Evolutionary conservation across 805 yeast species (phyloP).

Genomic region (Teunomyces panamensis): DNA sequence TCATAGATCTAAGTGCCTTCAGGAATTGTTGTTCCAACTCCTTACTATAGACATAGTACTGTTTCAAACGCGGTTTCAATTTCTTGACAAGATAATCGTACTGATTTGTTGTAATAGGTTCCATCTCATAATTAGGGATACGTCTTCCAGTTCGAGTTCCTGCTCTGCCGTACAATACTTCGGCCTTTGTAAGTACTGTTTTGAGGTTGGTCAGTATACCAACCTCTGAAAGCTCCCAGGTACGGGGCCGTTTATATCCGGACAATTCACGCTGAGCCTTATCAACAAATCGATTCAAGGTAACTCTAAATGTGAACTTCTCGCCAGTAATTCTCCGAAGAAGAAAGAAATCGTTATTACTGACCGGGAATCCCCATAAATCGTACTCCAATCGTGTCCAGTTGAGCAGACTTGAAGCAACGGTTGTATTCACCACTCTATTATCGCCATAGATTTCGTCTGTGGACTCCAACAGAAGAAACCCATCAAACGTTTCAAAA

Average conservation of each 20-base stretch:
- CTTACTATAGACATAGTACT: conserved; percentile 5
- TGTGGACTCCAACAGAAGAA: conserved; percentile 10
- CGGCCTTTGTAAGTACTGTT: conserved; percentile 18
- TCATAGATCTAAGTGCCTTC: conserved; percentile 10
- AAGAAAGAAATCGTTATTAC: not conserved
- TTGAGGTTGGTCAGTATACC: conserved; percentile 11
- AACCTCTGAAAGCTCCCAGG: conserved; percentile 5
- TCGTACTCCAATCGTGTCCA: conserved; percentile 35
- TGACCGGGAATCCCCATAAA: conserved; percentile 26
- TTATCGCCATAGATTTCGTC: conserved; percentile 10
- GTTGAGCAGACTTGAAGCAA: conserved; percentile 9
- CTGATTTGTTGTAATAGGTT: conserved; percentile 14
- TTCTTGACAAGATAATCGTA: conserved; percentile 7
- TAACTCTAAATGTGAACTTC: conserved; percentile 10
- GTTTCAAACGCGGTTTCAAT: conserved; percentile 8
- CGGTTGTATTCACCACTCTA: conserved; percentile 11
- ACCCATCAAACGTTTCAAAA: conserved; percentile 10
- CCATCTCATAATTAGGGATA: no score
- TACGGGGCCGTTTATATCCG: conserved; percentile 19
- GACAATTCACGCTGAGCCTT: conserved; percentile 13
- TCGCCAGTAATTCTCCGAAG: not conserved
- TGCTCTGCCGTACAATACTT: conserved; percentile 6
- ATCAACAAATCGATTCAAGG: conserved; percentile 13
- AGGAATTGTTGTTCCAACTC: conserved; percentile 9
- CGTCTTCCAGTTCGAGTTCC: not conserved